Percentiles rank a stretch among this genome's conserved stretches.
phyloP scores from a whole-genome alignment of 164 flowering plant species.

The Saururus chinensis region DNA sequence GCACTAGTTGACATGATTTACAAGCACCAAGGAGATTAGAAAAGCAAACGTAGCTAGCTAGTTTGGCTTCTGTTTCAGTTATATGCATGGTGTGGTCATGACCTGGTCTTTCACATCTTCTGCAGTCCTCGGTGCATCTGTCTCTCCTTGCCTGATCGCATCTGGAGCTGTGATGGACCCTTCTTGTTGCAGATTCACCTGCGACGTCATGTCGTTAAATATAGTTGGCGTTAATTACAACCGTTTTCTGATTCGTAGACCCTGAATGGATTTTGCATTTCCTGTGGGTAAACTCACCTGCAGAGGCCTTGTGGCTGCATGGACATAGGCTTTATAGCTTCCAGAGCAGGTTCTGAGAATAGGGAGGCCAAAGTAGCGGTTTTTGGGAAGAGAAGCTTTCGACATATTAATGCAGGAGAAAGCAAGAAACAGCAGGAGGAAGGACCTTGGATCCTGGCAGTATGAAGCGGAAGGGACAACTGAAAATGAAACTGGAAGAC shows the following conservation, averaged over 20 bases:
- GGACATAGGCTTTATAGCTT: slow-evolving; percentile 3
- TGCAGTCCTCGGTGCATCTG: background rate
- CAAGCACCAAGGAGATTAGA: no score
- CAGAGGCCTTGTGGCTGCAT: slow-evolving; percentile 7
- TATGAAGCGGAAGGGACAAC: no score
- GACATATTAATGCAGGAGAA: slow-evolving; percentile 12
- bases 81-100: no score
- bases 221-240: background rate
- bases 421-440: background rate
- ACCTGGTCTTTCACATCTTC: slow-evolving; percentile 8
- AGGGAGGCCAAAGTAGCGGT: background rate
- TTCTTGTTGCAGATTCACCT: background rate
- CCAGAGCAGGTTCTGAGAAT: slow-evolving; percentile 1
- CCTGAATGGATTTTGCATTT: background rate
- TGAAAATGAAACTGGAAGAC: no score
- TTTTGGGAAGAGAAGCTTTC: slow-evolving; percentile 5
- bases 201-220: no score
- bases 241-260: background rate
- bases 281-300: slow-evolving; percentile 8
- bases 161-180: background rate
- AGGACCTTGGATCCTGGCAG: background rate
- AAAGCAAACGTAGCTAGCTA: no score
- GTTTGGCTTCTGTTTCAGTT: no score
- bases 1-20: no score
- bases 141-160: background rate